A percentile compares a stretch with the other conserved stretches of the same genome.
Conservation (phyloP, 2,329 filamentous ascomycete species). For the Colletotrichum australisinense region DNA sequence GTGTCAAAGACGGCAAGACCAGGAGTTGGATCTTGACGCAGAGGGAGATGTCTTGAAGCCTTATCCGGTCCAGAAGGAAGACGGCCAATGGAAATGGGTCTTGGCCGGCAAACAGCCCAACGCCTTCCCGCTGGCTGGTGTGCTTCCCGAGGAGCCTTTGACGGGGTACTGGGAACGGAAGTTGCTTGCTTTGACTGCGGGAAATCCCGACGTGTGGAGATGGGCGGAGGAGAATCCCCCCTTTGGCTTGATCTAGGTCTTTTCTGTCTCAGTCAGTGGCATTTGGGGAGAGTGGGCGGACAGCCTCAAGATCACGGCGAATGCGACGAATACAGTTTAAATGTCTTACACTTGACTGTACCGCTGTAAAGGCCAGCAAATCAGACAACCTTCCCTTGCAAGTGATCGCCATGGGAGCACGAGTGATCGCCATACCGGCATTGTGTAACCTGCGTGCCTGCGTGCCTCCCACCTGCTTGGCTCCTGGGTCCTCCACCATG, state of each 20-base stretch:
- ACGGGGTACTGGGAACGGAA: slow-evolving; percentile 62
- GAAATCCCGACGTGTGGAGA: slow-evolving; percentile 52
- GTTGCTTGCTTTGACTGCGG: slow-evolving; percentile 56
- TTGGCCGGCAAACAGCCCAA: slow-evolving; percentile 57
- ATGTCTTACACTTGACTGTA: background rate
- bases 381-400: background rate
- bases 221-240: slow-evolving; percentile 10
- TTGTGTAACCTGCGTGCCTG: background rate
- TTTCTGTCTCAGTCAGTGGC: slow-evolving; percentile 10
- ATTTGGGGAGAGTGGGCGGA: too few species aligned
- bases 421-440: slow-evolving; percentile 4
- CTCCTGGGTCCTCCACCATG: background rate
- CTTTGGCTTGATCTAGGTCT: slow-evolving; percentile 10
- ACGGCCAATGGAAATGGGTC: slow-evolving; percentile 64
- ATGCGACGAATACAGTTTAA: background rate
- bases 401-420: background rate
- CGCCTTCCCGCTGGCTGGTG: slow-evolving; percentile 48
- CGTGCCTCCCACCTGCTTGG: too few species aligned
- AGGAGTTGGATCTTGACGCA: slow-evolving; percentile 43
- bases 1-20: slow-evolving; percentile 44
- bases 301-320: background rate
- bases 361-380: background rate
- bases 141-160: slow-evolving; percentile 63
- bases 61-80: slow-evolving; percentile 39
- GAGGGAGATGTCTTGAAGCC: slow-evolving; percentile 31